phyloP scores from a whole-genome alignment of 2,329 filamentous ascomycete species.

The Fusarium stilboides region DNA sequence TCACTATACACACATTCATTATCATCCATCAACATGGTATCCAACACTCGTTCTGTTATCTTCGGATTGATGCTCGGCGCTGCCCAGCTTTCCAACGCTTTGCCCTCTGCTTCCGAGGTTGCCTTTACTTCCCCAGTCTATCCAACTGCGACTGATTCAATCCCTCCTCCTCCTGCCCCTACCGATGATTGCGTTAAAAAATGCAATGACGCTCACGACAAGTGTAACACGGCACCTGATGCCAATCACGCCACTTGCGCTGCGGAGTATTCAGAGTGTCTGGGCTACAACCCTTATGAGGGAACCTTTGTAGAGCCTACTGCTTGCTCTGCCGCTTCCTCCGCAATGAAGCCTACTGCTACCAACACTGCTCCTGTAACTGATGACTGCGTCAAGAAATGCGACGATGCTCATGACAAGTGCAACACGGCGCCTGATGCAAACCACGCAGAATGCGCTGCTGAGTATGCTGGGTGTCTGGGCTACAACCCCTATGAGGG shows the following conservation, averaged over 20 bases:
- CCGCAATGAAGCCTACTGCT: conserved; percentile 3
- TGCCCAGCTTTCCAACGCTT: conserved; percentile 13
- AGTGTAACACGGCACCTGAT: not conserved
- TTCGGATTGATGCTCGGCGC: conserved; percentile 19
- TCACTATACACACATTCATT: not conserved
- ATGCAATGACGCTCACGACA: conserved; percentile 4
- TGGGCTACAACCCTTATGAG: conserved; percentile 13
- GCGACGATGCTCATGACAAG: not conserved
- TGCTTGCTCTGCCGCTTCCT: conserved; percentile 10
- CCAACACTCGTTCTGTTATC: conserved; percentile 27
- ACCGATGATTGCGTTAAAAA: conserved; percentile 19
- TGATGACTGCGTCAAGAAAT: conserved; percentile 6
- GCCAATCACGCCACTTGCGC: conserved; percentile 22
- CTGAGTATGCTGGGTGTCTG: conserved; percentile 7
- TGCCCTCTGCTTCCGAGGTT: not conserved
- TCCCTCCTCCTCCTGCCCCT: not conserved
- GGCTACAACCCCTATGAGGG: conserved; percentile 15
- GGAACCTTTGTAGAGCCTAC: conserved; percentile 5
- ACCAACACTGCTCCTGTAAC: not conserved
- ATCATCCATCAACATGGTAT: conserved; percentile 4
- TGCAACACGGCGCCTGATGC: conserved; percentile 6
- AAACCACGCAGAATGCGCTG: conserved; percentile 11
- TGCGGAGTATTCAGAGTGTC: conserved; percentile 1
- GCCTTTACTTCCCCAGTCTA: conserved; percentile 4
- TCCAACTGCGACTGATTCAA: conserved; percentile 8